Evolutionary conservation across 768 basidiomycete species (phyloP).

Genomic region (Serendipita sp.): DNA sequence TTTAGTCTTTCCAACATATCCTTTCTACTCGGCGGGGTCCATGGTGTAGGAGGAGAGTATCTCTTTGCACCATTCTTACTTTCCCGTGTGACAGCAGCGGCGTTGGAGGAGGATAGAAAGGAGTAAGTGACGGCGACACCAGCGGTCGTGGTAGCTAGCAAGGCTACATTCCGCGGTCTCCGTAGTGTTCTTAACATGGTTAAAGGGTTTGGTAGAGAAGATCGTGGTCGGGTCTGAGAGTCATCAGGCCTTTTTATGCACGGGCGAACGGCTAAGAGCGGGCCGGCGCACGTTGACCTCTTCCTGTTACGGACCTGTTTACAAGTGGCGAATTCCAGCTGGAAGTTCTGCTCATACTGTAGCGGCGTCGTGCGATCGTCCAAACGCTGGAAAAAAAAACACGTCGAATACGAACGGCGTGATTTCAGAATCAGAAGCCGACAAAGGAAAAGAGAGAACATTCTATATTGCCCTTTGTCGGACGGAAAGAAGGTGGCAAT

Average conservation of each 20-base stretch:
- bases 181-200: not conserved
- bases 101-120: not conserved
- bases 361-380: no score
- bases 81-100: not conserved
- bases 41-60: slow-evolving; percentile 44
- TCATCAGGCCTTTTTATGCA: not conserved
- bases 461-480: not conserved
- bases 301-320: not conserved
- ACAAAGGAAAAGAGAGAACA: not conserved
- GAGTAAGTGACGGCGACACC: not conserved
- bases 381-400: no score
- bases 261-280: not conserved
- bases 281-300: not conserved
- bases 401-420: no score
- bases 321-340: no score
- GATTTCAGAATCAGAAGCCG: not conserved
- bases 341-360: no score
- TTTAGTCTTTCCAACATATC: slow-evolving; percentile 47
- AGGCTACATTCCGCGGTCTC: not conserved
- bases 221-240: not conserved
- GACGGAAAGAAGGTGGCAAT: not conserved
- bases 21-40: slow-evolving; percentile 58
- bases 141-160: not conserved
- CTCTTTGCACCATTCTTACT: not conserved
- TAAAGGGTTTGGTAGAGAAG: not conserved